A percentile compares a stretch with the other conserved stretches of the same genome.
phyloP scores from a whole-genome alignment of 2,329 filamentous ascomycete species.

The Epichloe festucae region DNA sequence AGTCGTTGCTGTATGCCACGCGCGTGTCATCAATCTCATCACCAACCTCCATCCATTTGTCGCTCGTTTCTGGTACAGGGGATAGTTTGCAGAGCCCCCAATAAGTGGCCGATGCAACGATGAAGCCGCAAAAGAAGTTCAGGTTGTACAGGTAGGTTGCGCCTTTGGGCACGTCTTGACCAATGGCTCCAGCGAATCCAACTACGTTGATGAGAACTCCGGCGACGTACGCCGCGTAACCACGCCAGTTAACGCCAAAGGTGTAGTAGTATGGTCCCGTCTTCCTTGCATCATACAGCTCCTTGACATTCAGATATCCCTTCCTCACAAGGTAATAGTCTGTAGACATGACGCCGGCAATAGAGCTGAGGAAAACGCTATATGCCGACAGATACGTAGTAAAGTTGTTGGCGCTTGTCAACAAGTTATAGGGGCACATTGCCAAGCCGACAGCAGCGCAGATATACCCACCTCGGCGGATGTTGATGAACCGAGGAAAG shows the following conservation, averaged over 20 bases:
- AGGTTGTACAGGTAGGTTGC: constrained; percentile 80
- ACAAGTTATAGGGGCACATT: constrained; percentile 78
- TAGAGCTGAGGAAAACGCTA: constrained; percentile 85
- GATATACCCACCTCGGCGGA: constrained; percentile 76
- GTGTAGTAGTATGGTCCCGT: constrained; percentile 61
- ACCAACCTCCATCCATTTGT: constrained; percentile 65
- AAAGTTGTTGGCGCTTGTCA: constrained; percentile 66
- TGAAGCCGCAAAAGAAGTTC: constrained; percentile 81
- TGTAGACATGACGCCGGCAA: constrained; percentile 78
- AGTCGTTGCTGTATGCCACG: constrained; percentile 32
- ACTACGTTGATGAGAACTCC: constrained; percentile 87
- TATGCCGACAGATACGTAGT: constrained; percentile 87
- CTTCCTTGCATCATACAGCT: constrained; percentile 62
- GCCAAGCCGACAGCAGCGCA: constrained; percentile 67
- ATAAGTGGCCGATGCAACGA: constrained; percentile 55
- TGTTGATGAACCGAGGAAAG: constrained; percentile 67
- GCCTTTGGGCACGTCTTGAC: constrained; percentile 55
- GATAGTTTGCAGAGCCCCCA: constrained; percentile 54
- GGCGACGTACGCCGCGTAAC: constrained; percentile 66
- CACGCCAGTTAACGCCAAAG: constrained; percentile 68
- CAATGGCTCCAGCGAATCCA: constrained; percentile 75
- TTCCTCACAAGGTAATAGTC: constrained; percentile 82
- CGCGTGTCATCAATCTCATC: constrained; percentile 44
- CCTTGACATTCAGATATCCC: constrained; percentile 66
- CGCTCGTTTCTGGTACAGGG: constrained; percentile 62